These are phyloP conservation scores for Cinnamomum chago DNA, from an alignment of 164 flowering plant species.

Conservation along the genomic window DNA sequence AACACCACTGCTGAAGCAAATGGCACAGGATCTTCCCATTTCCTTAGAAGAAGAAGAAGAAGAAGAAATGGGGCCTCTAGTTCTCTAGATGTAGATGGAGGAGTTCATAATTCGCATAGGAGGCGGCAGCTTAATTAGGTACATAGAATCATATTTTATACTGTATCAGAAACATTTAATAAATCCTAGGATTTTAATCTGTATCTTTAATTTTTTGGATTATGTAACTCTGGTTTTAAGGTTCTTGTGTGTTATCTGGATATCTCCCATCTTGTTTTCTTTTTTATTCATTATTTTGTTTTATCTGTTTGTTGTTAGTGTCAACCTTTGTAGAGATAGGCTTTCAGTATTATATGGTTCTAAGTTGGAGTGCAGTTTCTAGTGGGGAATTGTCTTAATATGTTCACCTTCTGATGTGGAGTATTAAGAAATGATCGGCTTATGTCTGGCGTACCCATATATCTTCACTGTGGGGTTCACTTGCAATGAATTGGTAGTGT, in stretches of 20 bases:
- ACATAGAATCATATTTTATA: neutral
- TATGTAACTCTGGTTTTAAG: neutral
- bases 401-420: neutral
- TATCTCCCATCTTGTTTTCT: neutral
- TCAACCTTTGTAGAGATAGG: neutral
- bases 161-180: neutral
- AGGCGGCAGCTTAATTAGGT: slow-evolving; percentile 25
- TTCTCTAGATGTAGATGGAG: slow-evolving; percentile 26
- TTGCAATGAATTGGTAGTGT: too few relatives aligned
- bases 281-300: neutral
- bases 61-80: slow-evolving; percentile 23
- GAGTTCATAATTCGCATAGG: slow-evolving; percentile 16
- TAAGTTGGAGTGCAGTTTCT: neutral
- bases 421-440: too few relatives aligned
- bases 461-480: too few relatives aligned
- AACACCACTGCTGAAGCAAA: slow-evolving; percentile 22
- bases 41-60: slow-evolving; percentile 20
- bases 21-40: slow-evolving; percentile 24
- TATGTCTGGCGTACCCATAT: too few relatives aligned
- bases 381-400: neutral
- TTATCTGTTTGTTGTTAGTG: neutral
- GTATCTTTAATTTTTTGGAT: neutral
- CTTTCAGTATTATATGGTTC: neutral
- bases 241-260: neutral
- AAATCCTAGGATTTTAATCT: neutral